phyloP scores from a whole-genome alignment of 1,284 basidiomycete species.

The Cutaneotrichosporon cyanovorans region DNA sequence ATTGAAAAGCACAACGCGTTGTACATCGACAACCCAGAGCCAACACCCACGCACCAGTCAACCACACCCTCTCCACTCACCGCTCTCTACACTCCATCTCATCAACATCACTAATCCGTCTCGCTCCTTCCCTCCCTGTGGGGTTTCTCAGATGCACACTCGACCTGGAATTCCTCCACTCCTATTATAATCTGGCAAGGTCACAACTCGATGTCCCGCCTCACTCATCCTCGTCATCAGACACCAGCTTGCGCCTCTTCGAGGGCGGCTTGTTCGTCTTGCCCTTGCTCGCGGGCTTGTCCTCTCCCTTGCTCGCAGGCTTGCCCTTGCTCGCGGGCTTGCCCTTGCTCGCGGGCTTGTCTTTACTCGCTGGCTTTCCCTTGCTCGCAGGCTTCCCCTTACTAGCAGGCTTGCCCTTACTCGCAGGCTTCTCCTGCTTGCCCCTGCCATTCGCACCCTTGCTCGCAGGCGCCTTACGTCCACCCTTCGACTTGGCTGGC shows the following conservation, averaged over 20 bases:
- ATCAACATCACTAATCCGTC: neutral
- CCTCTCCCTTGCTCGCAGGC: conserved; percentile 7
- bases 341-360: conserved; percentile 2
- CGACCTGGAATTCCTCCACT: neutral
- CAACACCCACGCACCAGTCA: no score
- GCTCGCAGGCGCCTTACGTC: neutral
- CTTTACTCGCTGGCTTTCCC: conserved; percentile 1
- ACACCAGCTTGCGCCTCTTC: conserved; percentile 4
- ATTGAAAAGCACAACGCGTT: no score
- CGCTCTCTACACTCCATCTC: neutral
- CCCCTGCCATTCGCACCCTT: no score
- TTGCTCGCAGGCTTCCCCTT: conserved; percentile 10
- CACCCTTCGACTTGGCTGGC: no score
- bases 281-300: conserved; percentile 2
- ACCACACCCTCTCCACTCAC: no score
- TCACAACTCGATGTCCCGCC: neutral
- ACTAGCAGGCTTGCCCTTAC: conserved; percentile 7
- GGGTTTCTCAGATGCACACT: neutral
- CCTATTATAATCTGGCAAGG: neutral
- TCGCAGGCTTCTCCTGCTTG: conserved; percentile 4
- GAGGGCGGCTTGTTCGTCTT: neutral
- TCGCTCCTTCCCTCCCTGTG: no score
- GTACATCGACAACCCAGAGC: no score
- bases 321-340: conserved; percentile 10
- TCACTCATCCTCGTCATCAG: conserved; percentile 3